Conservation (phyloP, 768 basidiomycete species). For the Hypsizygus marmoreus region DNA sequence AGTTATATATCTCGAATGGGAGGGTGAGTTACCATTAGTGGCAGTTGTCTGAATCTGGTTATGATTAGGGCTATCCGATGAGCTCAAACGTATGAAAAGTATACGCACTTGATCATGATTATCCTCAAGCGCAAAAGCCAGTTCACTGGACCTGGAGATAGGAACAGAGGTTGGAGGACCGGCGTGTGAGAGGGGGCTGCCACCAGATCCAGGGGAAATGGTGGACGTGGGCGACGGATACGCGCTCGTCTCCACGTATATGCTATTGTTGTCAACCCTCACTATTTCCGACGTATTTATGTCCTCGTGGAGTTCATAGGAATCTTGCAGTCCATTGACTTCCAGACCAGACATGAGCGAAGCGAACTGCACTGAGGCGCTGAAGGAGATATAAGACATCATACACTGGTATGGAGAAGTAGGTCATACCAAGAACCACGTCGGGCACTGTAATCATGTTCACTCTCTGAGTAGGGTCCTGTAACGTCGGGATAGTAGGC, state of each 20-base stretch:
- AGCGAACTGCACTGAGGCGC: constrained; percentile 40
- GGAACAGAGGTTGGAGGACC: constrained; percentile 20
- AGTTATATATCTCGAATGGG: no score
- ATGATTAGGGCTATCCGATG: neutral
- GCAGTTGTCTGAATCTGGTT: neutral
- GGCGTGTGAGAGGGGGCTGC: constrained; percentile 29
- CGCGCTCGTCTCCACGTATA: constrained; percentile 8
- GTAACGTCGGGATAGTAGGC: constrained; percentile 49
- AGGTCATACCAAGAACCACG: constrained; percentile 42
- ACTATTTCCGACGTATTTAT: constrained; percentile 10
- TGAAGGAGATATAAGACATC: constrained; percentile 16
- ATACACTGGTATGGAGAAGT: constrained; percentile 15
- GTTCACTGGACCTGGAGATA: constrained; percentile 37
- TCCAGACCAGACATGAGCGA: constrained; percentile 46
- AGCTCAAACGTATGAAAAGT: neutral
- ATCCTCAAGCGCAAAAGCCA: constrained; percentile 36
- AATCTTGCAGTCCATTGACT: constrained; percentile 31
- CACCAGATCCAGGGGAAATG: constrained; percentile 36
- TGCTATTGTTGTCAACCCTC: constrained; percentile 8
- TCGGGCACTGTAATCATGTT: constrained; percentile 28
- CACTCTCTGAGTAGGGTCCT: constrained; percentile 34
- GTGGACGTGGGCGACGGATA: constrained; percentile 48
- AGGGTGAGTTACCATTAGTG: no score
- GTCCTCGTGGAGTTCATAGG: constrained; percentile 30
- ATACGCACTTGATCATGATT: constrained; percentile 26